Evolutionary conservation across 352 stramenopile species (phyloP).

Genomic region (Phytophthora podocarpi): DNA sequence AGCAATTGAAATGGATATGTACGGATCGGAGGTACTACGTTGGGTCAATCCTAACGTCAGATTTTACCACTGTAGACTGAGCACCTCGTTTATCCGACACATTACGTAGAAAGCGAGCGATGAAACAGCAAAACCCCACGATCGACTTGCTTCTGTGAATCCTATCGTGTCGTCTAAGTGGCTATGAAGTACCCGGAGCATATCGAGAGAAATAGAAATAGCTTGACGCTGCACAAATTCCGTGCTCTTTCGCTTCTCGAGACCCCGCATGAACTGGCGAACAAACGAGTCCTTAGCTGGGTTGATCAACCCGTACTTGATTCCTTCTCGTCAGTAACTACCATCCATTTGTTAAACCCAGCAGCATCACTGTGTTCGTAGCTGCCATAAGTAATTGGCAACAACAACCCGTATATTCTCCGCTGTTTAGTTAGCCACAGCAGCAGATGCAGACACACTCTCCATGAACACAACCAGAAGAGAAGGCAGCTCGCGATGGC

Average conservation of each 20-base stretch:
- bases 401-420: no score
- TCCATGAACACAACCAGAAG: conserved; percentile 15
- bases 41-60: conserved; percentile 1
- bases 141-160: not conserved
- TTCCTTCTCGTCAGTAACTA: conserved; percentile 1
- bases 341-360: conserved; percentile 8
- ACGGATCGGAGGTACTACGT: not conserved
- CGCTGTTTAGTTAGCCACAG: no score
- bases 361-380: no score
- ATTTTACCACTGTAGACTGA: conserved; percentile 8
- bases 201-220: conserved; percentile 2
- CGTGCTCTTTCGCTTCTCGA: conserved; percentile 1
- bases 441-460: conserved; percentile 1
- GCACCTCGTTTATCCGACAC: conserved; percentile 17
- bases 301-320: not conserved
- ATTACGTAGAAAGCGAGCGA: conserved; percentile 15
- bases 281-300: not conserved
- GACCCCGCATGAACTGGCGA: conserved; percentile 6
- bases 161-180: not conserved
- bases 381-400: no score
- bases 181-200: conserved; percentile 1
- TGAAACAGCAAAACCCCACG: conserved; percentile 3
- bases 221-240: conserved; percentile 12
- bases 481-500: conserved; percentile 3
- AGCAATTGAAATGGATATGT: not conserved